phyloP scores from a whole-genome alignment of 2,329 filamentous ascomycete species.

The Calonectria pseudoturangicola region DNA sequence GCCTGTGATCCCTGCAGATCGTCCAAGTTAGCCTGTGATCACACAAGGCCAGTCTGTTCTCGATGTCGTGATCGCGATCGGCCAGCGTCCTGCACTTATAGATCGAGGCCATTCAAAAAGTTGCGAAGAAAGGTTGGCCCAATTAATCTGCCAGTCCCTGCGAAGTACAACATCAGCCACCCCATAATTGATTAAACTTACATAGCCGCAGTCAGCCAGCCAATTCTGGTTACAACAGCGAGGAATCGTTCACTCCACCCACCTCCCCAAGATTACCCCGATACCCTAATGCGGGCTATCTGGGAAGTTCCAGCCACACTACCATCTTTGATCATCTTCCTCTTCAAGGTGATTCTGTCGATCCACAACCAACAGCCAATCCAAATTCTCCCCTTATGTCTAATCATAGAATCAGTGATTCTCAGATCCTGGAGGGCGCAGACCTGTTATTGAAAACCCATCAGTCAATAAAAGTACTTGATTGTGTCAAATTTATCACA shows the following conservation, averaged over 20 bases:
- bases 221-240: neutral
- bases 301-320: slow-evolving; percentile 49
- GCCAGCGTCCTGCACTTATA: slow-evolving; percentile 22
- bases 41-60: slow-evolving; percentile 52
- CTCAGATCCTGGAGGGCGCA: slow-evolving; percentile 28
- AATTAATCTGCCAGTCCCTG: neutral
- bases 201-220: neutral
- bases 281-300: slow-evolving; percentile 52
- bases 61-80: slow-evolving; percentile 47
- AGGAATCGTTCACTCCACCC: neutral
- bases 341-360: neutral
- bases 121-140: neutral
- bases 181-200: neutral
- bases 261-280: slow-evolving; percentile 8
- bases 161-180: neutral
- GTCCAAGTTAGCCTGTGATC: slow-evolving; percentile 53
- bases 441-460: slow-evolving; percentile 23
- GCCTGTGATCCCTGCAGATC: slow-evolving; percentile 56
- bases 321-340: slow-evolving; percentile 44
- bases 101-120: slow-evolving; percentile 37
- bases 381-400: neutral
- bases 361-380: neutral
- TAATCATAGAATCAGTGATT: neutral
- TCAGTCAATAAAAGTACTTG: neutral
- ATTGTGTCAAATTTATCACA: slow-evolving; percentile 25